A percentile compares a stretch with the other conserved stretches of the same genome.
These are phyloP conservation scores for Leishmania tarentolae DNA, from an alignment of 208 protist genomes.

Conservation along the genomic window DNA sequence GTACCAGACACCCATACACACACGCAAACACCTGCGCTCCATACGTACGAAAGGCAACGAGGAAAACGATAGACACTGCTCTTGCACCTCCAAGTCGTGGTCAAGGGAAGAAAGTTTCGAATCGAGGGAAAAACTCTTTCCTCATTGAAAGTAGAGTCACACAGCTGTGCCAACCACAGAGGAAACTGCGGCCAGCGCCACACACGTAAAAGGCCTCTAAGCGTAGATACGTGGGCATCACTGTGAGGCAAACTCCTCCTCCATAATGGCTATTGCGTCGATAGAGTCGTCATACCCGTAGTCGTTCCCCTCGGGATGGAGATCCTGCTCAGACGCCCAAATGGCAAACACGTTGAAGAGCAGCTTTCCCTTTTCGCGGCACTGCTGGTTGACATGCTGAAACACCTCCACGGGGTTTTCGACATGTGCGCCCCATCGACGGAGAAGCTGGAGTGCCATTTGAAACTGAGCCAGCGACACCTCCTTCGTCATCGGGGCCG, in stretches of 20 bases:
- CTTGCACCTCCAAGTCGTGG: not conserved
- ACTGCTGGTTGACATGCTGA: conserved; percentile 27
- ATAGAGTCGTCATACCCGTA: conserved; percentile 30
- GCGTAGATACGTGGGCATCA: not conserved
- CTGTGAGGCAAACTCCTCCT: conserved; percentile 21
- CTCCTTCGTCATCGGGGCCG: conserved; percentile 35
- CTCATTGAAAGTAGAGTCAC: not conserved
- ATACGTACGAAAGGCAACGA: not conserved
- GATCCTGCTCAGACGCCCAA: conserved; percentile 54
- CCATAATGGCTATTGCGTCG: conserved; percentile 24
- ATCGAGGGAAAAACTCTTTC: not conserved
- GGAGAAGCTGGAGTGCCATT: conserved; percentile 34
- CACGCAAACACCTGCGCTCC: not conserved
- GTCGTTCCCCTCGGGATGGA: conserved; percentile 51
- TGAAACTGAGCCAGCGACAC: conserved; percentile 41
- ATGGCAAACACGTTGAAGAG: conserved; percentile 58
- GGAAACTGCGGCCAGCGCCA: not conserved
- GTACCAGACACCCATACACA: not conserved
- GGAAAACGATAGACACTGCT: not conserved
- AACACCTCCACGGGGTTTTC: conserved; percentile 42
- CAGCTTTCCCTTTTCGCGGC: conserved; percentile 29
- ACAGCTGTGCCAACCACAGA: not conserved
- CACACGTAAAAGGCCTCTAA: not conserved
- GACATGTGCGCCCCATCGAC: conserved; percentile 54
- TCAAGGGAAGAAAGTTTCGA: not conserved